Base-by-base conservation (phyloP, 371 early-diverging fungal genomes). In the Apophysomyces variabilis region DNA sequence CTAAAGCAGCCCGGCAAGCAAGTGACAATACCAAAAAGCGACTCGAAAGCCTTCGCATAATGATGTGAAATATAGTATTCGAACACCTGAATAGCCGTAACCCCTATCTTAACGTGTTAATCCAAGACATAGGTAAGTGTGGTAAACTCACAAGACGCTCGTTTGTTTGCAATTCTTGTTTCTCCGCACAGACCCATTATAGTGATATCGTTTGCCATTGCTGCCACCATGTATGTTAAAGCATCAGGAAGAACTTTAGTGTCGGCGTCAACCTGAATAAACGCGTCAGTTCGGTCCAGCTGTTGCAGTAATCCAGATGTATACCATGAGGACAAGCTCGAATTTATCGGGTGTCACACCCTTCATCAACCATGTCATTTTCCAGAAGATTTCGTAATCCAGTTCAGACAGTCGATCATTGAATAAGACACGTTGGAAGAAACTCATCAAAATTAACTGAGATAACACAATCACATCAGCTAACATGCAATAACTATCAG, bases 51-150 rank as follows among this genome's bases (percentile, higher is more conserved):
- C 73, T 99, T 99, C 50, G 90, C 89, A 43, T 96, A 88, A 76
- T 97, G 97, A 80, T 99, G 99, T 14, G 93, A 93, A 39, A 96
- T 92, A 75, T 95, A 96, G 80, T 99, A 99, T 79, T 99, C 99
- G 79, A 96, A 99, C 5, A 90, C 97, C 68, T 83, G 82, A 43
- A 83, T 84, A 7, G 79, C 79, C 1, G 84, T 74, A 8, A 82
- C 82, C 82, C 82, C 82, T 78, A 37, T 94, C 93, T 39, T 91
- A 38, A 4, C 5, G n/a, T 4, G 13, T 37, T 16, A 35, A 26
- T 26, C 13, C 9, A 36, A 26, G 3, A 26, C 32, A 26, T 26
- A 26, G 0, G 32, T 0, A 26, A 26, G 32, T 35, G 7, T 92
- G 83, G 85, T 84, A 5, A 89, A 89, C 44, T 94, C 94, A 96